A percentile compares a stretch with the other conserved stretches of the same genome.
These are phyloP conservation scores for Alnus rubra DNA, from an alignment of 306 rosid genomes.

Conservation along the genomic window DNA sequence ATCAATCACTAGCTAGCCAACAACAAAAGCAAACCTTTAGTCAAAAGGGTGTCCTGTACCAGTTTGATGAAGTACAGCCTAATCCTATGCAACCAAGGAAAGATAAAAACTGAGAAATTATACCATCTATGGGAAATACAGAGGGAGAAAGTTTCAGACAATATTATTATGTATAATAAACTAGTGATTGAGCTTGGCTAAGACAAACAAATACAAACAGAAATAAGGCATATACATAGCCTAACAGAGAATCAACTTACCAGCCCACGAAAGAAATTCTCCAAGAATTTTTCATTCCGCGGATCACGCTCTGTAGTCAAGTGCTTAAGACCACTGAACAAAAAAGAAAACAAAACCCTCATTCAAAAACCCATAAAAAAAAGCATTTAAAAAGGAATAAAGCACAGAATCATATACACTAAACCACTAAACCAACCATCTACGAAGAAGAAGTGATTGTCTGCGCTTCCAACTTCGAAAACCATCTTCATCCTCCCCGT, in stretches of 20 bases:
- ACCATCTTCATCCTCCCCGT: constrained; percentile 3
- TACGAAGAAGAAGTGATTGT: not conserved
- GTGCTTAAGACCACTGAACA: constrained; percentile 41
- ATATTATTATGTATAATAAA: too few relatives aligned
- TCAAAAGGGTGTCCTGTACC: too few relatives aligned
- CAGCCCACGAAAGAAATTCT: constrained; percentile 43
- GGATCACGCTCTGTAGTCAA: not conserved
- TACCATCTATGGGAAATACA: not conserved
- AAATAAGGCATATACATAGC: too few relatives aligned
- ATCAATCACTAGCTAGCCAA: too few relatives aligned
- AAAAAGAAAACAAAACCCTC: constrained; percentile 20
- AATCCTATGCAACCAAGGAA: too few relatives aligned
- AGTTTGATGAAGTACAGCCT: too few relatives aligned
- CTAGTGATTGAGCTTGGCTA: too few relatives aligned
- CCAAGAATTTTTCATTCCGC: constrained; percentile 25
- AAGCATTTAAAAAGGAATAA: not conserved
- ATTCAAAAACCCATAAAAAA: constrained; percentile 12
- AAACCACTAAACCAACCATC: constrained; percentile 9
- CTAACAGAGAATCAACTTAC: constrained; percentile 30
- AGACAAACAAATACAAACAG: too few relatives aligned
- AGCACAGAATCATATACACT: not conserved
- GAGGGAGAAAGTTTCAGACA: too few relatives aligned
- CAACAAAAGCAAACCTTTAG: too few relatives aligned
- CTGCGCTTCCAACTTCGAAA: constrained; percentile 24
- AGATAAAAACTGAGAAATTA: too few relatives aligned